Evolutionary conservation across 2,329 filamentous ascomycete genomes (phyloP).

Genomic region (Clarireedia paspali): DNA sequence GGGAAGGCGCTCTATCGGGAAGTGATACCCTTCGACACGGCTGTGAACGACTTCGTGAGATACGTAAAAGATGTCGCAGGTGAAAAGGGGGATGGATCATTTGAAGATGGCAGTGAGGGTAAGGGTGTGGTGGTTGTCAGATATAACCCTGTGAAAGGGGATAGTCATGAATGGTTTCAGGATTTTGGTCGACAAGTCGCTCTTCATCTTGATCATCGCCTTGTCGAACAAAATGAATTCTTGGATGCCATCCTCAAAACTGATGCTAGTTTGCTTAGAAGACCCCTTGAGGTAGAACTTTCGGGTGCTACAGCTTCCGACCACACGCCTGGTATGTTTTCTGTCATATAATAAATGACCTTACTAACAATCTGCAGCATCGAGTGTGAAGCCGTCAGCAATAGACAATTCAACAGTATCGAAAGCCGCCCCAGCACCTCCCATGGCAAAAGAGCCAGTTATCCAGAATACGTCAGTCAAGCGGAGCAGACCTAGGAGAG

Average conservation of each 20-base stretch:
- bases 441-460: constrained; percentile 4
- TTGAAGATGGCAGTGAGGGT: constrained; percentile 55
- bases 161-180: constrained; percentile 54
- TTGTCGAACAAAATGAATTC: constrained; percentile 86
- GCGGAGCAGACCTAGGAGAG: constrained; percentile 33
- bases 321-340: constrained; percentile 22
- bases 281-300: constrained; percentile 51
- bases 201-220: constrained; percentile 65
- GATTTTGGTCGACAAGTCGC: constrained; percentile 64
- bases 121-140: constrained; percentile 74
- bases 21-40: constrained; percentile 54
- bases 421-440: constrained; percentile 6
- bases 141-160: constrained; percentile 53
- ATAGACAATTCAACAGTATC: background rate
- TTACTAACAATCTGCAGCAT: constrained; percentile 9
- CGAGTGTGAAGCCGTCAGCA: background rate
- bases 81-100: constrained; percentile 60
- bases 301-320: constrained; percentile 24
- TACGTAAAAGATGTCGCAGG: constrained; percentile 71
- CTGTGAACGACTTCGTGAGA: constrained; percentile 66
- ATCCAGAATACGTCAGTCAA: constrained; percentile 2
- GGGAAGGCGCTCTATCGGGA: constrained; percentile 72
- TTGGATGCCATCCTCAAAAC: constrained; percentile 81
- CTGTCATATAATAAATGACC: background rate
- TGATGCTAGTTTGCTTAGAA: constrained; percentile 64